Conservation (phyloP, 1,139 yeast genomes). For the Candida glucosophila region DNA sequence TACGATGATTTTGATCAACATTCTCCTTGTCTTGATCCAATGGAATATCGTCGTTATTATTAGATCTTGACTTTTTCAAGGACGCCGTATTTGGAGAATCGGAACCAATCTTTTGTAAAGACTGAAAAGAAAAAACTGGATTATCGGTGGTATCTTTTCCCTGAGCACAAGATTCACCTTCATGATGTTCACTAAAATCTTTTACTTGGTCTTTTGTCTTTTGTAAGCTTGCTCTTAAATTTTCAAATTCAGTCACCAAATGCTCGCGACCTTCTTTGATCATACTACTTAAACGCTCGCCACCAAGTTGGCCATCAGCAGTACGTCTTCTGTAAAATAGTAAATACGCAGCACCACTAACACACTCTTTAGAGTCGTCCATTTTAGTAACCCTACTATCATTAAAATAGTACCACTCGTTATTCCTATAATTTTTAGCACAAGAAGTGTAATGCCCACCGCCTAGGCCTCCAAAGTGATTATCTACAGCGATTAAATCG, state of each 20-base stretch:
- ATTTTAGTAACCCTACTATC: slow-evolving; percentile 67
- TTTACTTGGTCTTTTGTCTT: slow-evolving; percentile 11
- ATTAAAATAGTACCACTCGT: slow-evolving; percentile 83
- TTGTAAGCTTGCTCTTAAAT: slow-evolving; percentile 8
- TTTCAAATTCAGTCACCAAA: slow-evolving; percentile 8
- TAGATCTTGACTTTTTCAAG: slow-evolving; percentile 7
- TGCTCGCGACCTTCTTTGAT: slow-evolving; percentile 16
- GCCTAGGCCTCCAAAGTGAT: slow-evolving; percentile 93
- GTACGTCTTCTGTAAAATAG: slow-evolving; percentile 68
- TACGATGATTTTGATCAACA: slow-evolving; percentile 19
- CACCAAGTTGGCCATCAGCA: slow-evolving; percentile 24
- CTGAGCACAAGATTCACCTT: slow-evolving; percentile 1
- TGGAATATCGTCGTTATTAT: no score
- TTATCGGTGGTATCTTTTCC: not conserved
- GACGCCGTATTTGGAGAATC: not conserved
- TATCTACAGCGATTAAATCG: slow-evolving; percentile 88
- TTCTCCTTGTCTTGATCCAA: no score
- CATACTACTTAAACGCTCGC: slow-evolving; percentile 18
- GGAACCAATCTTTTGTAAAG: not conserved
- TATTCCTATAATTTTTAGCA: slow-evolving; percentile 70
- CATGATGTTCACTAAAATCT: slow-evolving; percentile 4
- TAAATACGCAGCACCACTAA: slow-evolving; percentile 83
- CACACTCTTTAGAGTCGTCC: slow-evolving; percentile 50
- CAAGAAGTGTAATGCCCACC: slow-evolving; percentile 97
- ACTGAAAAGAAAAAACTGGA: not conserved